Evolutionary conservation across 345 rosid genomes (phyloP), one percentile per base, ranked within the genome.

Genomic region (Rhizophora mangle): DNA sequence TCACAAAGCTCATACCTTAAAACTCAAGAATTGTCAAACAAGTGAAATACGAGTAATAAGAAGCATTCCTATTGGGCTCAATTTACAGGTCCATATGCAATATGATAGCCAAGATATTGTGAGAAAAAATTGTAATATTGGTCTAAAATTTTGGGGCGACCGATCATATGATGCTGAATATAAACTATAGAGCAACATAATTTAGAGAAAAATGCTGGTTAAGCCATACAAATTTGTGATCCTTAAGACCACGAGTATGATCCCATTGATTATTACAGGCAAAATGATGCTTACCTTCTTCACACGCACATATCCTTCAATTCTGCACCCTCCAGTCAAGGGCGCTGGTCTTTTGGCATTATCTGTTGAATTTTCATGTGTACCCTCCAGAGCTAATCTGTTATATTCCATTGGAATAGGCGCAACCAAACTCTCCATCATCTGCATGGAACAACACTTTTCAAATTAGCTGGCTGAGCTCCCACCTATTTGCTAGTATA

Each of bases 261-360:
- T 43, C 49, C 49, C 19, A 43, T 43, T 43, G 19, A 43, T 43
- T 43, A 13, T 43, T 15, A 43, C 49, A 13, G 3, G 49, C 4
- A 4, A 43, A 19, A 36, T 54, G 43, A 59, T 24, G 26, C 49
- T 59, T 77, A 89, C 99, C 96, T 96, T 96, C 82, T 96, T 96
- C 53, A 95, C 96, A 57, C 96, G 91, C 59, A 95, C 91, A 82
- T 88, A 85, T 68, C 99, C 99, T 84, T 95, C 99, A 67, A 95
- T 85, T 86, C 93, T 87, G 56, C 99, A 95, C 71, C 99, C 99
- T 64, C 98, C 98, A 2, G 98, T 74, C 56, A 74, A 68, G 49
- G 98, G 98, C 65, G 99, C 98, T 34, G 92, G 92, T 74, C 89
- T 82, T 82, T 90, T 92, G 21, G 76, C 60, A 58, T 65, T 73